A percentile compares a stretch with the other conserved stretches of the same genome.
phyloP scores from a whole-genome alignment of 768 basidiomycete genomes.

The Daedaleopsis nitida region DNA sequence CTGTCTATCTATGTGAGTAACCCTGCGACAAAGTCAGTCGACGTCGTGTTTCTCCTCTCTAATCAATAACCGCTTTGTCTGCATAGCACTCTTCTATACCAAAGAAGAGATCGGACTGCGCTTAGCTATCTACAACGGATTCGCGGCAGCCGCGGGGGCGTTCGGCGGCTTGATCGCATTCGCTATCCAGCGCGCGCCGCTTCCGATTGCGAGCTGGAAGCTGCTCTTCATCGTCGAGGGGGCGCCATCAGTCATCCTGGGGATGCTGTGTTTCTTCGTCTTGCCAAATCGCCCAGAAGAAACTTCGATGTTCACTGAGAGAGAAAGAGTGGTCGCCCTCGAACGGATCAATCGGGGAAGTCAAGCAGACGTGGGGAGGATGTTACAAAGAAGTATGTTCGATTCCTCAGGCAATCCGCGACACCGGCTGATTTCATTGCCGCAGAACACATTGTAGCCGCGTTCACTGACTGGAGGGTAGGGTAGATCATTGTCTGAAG shows the following conservation, averaged over 20 bases:
- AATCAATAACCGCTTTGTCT: neutral
- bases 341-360: constrained; percentile 68
- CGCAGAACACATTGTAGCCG: constrained; percentile 61
- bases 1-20: constrained; percentile 72
- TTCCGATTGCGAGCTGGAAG: constrained; percentile 54
- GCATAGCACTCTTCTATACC: constrained; percentile 74
- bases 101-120: constrained; percentile 72
- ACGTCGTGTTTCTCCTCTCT: constrained; percentile 33
- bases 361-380: constrained; percentile 64
- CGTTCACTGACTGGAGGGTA: constrained; percentile 68
- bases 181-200: constrained; percentile 64
- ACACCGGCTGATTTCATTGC: constrained; percentile 25
- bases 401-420: constrained; percentile 38
- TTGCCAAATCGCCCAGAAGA: constrained; percentile 76
- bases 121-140: constrained; percentile 83
- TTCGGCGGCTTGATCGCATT: constrained; percentile 84
- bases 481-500: neutral
- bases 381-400: constrained; percentile 57
- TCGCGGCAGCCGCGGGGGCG: constrained; percentile 82
- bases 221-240: constrained; percentile 80
- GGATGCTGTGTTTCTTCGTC: constrained; percentile 52
- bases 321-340: constrained; percentile 61
- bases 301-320: constrained; percentile 54
- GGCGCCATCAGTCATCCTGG: constrained; percentile 65
- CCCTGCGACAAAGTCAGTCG: too few relatives aligned